Percentiles rank a stretch among this genome's conserved stretches.
phyloP scores from a whole-genome alignment of 2,329 filamentous ascomycete genomes.

The Rhynchosporium secalis region DNA sequence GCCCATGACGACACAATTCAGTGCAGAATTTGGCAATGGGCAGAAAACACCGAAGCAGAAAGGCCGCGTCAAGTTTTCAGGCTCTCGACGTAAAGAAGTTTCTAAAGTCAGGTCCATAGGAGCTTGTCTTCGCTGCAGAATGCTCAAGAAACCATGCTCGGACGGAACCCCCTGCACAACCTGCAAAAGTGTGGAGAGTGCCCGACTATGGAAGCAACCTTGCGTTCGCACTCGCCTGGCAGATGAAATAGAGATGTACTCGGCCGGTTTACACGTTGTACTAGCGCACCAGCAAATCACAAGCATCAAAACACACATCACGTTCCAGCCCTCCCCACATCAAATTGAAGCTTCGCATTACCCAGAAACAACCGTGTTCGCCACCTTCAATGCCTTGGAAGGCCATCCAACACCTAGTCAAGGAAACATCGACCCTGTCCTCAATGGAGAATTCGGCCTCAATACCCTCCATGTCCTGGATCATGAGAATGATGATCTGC shows the following conservation, averaged over 20 bases:
- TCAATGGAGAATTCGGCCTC: slow-evolving; percentile 39
- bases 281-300: slow-evolving; percentile 61
- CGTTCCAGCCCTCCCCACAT: slow-evolving; percentile 47
- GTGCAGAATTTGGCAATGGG: slow-evolving; percentile 39
- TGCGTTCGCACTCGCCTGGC: slow-evolving; percentile 63
- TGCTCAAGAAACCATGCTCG: slow-evolving; percentile 67
- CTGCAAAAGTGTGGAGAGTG: slow-evolving; percentile 62
- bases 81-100: slow-evolving; percentile 61
- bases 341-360: slow-evolving; percentile 61
- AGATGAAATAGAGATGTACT: slow-evolving; percentile 63
- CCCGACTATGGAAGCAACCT: slow-evolving; percentile 64
- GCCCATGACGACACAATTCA: slow-evolving; percentile 38
- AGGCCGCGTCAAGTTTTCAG: slow-evolving; percentile 57
- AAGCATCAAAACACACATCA: slow-evolving; percentile 51
- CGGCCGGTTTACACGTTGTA: slow-evolving; percentile 63
- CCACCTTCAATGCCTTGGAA: slow-evolving; percentile 37
- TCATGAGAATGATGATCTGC: slow-evolving; percentile 60
- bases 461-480: slow-evolving; percentile 56
- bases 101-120: slow-evolving; percentile 65
- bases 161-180: slow-evolving; percentile 62
- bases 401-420: slow-evolving; percentile 34
- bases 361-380: slow-evolving; percentile 45
- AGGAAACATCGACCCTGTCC: slow-evolving; percentile 40
- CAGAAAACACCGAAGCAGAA: slow-evolving; percentile 42
- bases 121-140: slow-evolving; percentile 65